Conservation (phyloP, 495 filamentous ascomycete species). For the Tuber magnatum region DNA sequence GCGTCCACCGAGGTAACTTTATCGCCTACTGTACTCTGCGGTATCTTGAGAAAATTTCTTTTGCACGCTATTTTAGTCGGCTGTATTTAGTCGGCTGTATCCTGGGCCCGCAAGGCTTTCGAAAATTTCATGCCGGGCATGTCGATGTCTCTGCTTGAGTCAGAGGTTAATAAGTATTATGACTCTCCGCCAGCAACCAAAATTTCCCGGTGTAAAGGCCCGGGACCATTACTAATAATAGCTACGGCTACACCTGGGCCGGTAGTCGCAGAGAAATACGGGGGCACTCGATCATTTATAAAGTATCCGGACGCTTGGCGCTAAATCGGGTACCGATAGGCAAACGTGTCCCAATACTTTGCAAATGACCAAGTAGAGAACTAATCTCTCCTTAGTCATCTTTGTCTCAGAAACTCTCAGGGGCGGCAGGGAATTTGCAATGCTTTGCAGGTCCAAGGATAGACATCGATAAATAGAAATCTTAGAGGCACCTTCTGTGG, state of each 20-base stretch:
- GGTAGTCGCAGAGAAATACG: no score
- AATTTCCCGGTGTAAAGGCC: neutral
- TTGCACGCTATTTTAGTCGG: neutral
- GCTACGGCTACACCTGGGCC: neutral
- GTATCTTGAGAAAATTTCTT: neutral
- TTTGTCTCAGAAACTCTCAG: neutral
- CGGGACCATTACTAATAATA: neutral
- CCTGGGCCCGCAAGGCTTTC: neutral
- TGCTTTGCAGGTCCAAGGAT: neutral
- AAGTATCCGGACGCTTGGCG: no score
- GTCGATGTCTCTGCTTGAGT: no score
- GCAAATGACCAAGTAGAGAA: neutral
- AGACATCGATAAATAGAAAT: no score
- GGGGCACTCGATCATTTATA: no score
- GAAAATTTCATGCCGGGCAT: neutral
- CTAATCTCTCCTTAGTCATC: neutral
- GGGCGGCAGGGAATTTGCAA: neutral
- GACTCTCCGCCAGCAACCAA: neutral
- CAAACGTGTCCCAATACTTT: no score
- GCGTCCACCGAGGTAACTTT: neutral
- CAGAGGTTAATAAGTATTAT: neutral
- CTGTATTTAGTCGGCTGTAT: neutral
- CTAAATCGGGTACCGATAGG: no score
- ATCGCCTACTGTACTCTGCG: no score
- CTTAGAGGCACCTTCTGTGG: no score